Percentiles rank a stretch among this genome's conserved stretches.
Evolutionary conservation across 441 rosid species (phyloP).

Genomic region (Jatropha podagrica): DNA sequence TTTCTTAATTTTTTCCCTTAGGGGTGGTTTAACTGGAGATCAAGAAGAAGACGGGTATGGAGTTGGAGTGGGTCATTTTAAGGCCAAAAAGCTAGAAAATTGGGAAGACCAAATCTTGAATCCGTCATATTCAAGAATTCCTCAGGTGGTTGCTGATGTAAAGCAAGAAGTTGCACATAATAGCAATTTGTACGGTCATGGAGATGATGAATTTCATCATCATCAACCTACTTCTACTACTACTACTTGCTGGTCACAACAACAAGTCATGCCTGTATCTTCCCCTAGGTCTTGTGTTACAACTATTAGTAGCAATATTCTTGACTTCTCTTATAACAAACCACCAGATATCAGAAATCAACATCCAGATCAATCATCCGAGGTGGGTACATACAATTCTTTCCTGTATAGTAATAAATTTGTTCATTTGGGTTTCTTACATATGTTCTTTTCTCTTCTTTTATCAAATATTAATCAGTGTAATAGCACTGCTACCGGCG

Average conservation of each 20-base stretch:
- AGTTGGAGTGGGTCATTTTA: conserved; percentile 30
- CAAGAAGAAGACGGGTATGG: conserved; percentile 51
- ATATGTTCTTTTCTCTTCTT: background rate
- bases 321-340: conserved; percentile 68
- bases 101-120: conserved; percentile 50
- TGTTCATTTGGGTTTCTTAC: background rate
- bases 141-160: conserved; percentile 41
- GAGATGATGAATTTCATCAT: conserved; percentile 35
- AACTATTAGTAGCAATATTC: conserved; percentile 54
- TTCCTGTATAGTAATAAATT: background rate
- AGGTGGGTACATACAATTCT: conserved; percentile 37
- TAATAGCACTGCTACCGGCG: conserved; percentile 71
- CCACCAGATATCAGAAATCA: conserved; percentile 47
- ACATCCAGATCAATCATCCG: conserved; percentile 66
- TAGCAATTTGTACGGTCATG: conserved; percentile 42
- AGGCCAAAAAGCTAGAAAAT: conserved; percentile 44
- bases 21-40: conserved; percentile 48
- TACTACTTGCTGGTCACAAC: conserved; percentile 36
- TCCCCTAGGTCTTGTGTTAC: conserved; percentile 82
- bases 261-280: conserved; percentile 40
- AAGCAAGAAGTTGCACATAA: conserved; percentile 60
- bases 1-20: conserved; percentile 19
- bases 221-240: conserved; percentile 17
- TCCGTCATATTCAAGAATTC: conserved; percentile 28
- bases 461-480: conserved; percentile 40